Evolutionary conservation across 495 filamentous ascomycete species (phyloP).

Genomic region (Hypomontagnella submonticulosa): DNA sequence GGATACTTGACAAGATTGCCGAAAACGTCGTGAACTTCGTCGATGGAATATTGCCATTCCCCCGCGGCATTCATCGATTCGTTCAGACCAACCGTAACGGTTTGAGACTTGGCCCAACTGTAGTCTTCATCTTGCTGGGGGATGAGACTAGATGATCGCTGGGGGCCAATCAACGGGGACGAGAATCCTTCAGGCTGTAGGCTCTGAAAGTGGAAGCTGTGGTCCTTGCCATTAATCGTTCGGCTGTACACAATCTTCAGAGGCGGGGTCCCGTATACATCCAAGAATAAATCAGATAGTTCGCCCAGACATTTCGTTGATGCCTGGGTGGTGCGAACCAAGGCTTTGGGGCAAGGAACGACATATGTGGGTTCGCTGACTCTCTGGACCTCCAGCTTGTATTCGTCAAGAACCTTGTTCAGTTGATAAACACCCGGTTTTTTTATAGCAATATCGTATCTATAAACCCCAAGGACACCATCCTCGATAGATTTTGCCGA

Average conservation of each 20-base stretch:
- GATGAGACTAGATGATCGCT: conserved; percentile 64
- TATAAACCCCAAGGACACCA: conserved; percentile 61
- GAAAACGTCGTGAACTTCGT: conserved; percentile 88
- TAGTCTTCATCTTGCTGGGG: conserved; percentile 69
- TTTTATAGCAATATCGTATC: conserved; percentile 71
- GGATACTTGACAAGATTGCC: conserved; percentile 89
- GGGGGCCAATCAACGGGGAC: conserved; percentile 73
- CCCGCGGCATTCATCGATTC: conserved; percentile 83
- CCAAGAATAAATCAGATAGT: conserved; percentile 81
- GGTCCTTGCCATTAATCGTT: conserved; percentile 77
- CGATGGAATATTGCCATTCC: conserved; percentile 87
- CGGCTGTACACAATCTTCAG: conserved; percentile 91
- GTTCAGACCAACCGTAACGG: conserved; percentile 81
- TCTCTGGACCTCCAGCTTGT: conserved; percentile 89
- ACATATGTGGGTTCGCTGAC: conserved; percentile 79
- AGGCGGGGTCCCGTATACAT: conserved; percentile 90
- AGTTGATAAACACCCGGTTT: conserved; percentile 89
- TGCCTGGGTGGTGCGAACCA: conserved; percentile 69
- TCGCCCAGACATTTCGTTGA: conserved; percentile 82
- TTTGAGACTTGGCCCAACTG: conserved; percentile 82
- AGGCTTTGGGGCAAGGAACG: conserved; percentile 81
- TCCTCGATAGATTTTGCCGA: conserved; percentile 66
- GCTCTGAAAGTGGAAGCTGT: conserved; percentile 84
- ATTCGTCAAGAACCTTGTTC: conserved; percentile 85
- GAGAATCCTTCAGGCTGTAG: conserved; percentile 88